These are phyloP conservation scores for Tubosaeta brunneosetosa DNA, from an alignment of 768 basidiomycete genomes.

Conservation along the genomic window DNA sequence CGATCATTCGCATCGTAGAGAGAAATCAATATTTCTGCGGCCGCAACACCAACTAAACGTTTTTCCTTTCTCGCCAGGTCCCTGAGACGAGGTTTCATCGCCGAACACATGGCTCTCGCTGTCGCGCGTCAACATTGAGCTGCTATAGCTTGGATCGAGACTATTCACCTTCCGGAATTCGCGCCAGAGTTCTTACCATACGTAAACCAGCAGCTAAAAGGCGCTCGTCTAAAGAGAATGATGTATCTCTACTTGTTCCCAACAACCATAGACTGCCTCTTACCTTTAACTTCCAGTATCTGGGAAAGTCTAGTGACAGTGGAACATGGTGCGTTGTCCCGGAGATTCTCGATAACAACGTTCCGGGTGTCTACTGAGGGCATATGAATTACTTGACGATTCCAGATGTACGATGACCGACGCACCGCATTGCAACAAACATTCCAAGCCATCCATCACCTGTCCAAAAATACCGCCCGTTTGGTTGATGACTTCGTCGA, in stretches of 20 bases:
- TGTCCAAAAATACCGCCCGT: constrained; percentile 9
- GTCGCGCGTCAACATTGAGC: not conserved
- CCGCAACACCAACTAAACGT: constrained; percentile 12
- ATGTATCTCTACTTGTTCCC: not conserved
- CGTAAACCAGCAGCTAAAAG: constrained; percentile 13
- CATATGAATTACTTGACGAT: not conserved
- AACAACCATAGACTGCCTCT: not conserved
- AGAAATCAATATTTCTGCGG: constrained; percentile 14
- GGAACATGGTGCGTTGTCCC: not conserved
- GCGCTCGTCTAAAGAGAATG: constrained; percentile 5
- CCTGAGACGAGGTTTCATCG: constrained; percentile 10
- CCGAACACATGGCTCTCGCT: not conserved
- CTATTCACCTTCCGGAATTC: constrained; percentile 12
- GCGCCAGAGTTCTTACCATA: constrained; percentile 12
- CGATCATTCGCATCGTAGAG: constrained; percentile 2
- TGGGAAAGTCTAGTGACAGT: constrained; percentile 5
- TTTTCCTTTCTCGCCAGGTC: constrained; percentile 9
- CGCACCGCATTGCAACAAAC: constrained; percentile 15
- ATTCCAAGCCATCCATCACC: constrained; percentile 19
- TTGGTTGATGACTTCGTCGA: constrained; percentile 8
- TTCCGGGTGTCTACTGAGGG: constrained; percentile 8
- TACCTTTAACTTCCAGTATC: constrained; percentile 13
- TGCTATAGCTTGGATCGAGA: not conserved
- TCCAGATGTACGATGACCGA: not conserved
- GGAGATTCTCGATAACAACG: constrained; percentile 6